Evolutionary conservation across 495 filamentous ascomycete species (phyloP), one percentile per base, ranked within the genome.

Genomic region (Chlorociboria aeruginascens): DNA sequence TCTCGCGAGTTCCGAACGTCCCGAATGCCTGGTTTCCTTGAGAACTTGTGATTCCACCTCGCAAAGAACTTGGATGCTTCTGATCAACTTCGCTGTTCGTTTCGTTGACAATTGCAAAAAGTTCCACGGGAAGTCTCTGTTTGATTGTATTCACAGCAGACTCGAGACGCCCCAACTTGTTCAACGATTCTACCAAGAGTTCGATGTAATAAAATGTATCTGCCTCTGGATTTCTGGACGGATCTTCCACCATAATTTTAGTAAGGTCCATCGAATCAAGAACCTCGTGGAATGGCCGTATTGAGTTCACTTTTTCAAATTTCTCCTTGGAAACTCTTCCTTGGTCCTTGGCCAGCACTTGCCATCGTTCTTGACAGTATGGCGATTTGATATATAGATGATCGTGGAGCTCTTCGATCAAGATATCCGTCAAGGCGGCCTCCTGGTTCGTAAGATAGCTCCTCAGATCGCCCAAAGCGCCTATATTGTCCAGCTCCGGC

Each of bases 321-420:
- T 81, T 77, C 28, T 69, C 69, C 31, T 67, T 64, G 32, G 59
- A 63, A 37, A 64, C 54, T 10, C 64, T 64, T 29, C 71, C 69
- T 36, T 55, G 55, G 25, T 63, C 64, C 52, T 74, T 75, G 43
- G 73, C 64, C 51, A 85, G 70, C 39, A 75, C 71, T 59, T 92
- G 94, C 92, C 92, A 99, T 41, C 92, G 70, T 63, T 93, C 85
- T 51, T 93, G 85, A 63, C 89, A 96, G 57, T 97, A 97, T 0
- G 88, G 89, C 9, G 89, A 95, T 56, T 96, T 97, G 10, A 99
- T 74, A 57, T 97, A 99, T 3, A 99, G 72, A 66, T 99, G 92
- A 58, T 90, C 94, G 60, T 97, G 93, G 37, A 99, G 69, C 63
- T 99, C 92, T 64, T 99, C 92, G 40, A 96, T 79, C 56, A 99